Evolutionary conservation across 129 eudicot species (phyloP), one percentile per base, ranked within the genome.

Genomic region (Tagetes erecta): DNA sequence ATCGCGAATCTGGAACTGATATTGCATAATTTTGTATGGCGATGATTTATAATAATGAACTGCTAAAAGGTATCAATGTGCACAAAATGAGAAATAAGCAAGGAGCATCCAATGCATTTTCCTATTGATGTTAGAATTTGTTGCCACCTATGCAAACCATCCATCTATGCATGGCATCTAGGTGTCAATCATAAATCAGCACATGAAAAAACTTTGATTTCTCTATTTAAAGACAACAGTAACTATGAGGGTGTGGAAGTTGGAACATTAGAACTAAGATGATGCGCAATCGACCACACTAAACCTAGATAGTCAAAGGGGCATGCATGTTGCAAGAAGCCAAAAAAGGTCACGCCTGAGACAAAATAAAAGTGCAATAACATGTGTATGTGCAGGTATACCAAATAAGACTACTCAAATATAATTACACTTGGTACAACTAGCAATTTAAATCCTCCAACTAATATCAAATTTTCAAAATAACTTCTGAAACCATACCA

Each of bases 41-140:
- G 68, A 72, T 56, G 40, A 30, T 40, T 57, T 40, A 56, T 72
- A 40, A 72, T 56, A 12, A 56, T 40, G 20, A 34, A 12, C 37
- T 37, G 4, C 41, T 59, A 59, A 34, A 59, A 31, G 66, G 34
- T 59, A 59, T 34, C 34, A 9, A 34, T 20, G 40, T 30, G 73
- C 44, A 38, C 64, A 69, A 4, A 20, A 47, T 49, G 74, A 38
- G 13, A 69, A n/a, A 49, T 49, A 60, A 49, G 35, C 3, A 69
- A 36, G 45, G 45, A 69, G 62, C 45, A 35, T 7, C 41, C 70
- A 30, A 46, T 63, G 71, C 64, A 37, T 58, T 75, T 66, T 64
- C 79, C 53, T 50, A 27, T 64, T 9, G 50, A 3, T 9, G 37
- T 7, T 64, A 75, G 38, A 55, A 64, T 1, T 38, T 27, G 51